Evolutionary conservation across 2,329 filamentous ascomycete species (phyloP), one percentile per base, ranked within the genome.

Genomic region (Sphaerulina musiva): DNA sequence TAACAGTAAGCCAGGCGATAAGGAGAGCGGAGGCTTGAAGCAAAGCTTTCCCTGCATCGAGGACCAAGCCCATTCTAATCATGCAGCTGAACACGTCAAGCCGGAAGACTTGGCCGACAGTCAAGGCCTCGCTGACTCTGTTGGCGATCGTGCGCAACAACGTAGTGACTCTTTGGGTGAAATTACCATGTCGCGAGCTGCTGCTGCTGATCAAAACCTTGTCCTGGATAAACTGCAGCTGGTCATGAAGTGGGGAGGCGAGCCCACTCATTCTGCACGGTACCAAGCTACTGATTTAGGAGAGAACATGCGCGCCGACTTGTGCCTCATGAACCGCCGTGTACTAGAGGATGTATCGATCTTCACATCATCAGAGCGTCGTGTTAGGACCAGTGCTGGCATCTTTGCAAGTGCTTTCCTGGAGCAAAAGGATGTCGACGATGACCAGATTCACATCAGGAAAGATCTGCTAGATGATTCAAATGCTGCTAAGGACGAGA

Each of bases 211-310:
- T 68, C 90, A 97, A 68, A 90, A 91, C 65, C 79, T 97, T 46
- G 86, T 95, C 1, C 79, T 98, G 2, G 95, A 98, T 70, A 98
- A 98, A 71, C 76, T 98, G 34, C 93, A 98, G 70, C 80, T 98
- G 39, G 95, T 98, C 63, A 93, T 98, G 72, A 98, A 98, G 69
- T 98, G 93, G 95, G 93, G 93, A 62, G 93, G 93, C 40, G 93
- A 98, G 70, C 93, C 95, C 10, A 98, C 93, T 0, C 95, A 98
- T 71, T 95, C 93, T 29, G 95, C 93, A 32, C 83, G 93, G 48
- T 97, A 98, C 68, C 93, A 98, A 71, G 85, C 93, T 1, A 90
- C 95, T 64, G 95, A 98, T 67, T 81, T 98, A 8, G 93, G 92
- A 14, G 84, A 95, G 63, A 96, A 91, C 67, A 95, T 97, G 87